Conservation (phyloP, 192 early-diverging fungal species). For the Umbelopsis vinacea region DNA sequence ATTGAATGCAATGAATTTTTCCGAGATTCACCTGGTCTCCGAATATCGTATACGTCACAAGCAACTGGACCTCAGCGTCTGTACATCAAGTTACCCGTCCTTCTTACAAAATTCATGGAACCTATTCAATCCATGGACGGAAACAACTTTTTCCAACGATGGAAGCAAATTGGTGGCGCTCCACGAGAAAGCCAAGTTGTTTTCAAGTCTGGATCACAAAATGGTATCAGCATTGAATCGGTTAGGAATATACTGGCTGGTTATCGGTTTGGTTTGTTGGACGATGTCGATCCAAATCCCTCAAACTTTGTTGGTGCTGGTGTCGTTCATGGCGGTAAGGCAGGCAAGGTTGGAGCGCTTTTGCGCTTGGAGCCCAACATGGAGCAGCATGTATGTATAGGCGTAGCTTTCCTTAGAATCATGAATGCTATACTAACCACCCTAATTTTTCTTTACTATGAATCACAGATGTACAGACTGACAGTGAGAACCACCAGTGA, state of each 20-base stretch:
- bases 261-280: slow-evolving; percentile 75
- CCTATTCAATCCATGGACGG: slow-evolving; percentile 73
- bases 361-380: slow-evolving; percentile 86
- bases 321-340: slow-evolving; percentile 73
- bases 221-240: slow-evolving; percentile 53
- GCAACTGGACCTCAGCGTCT: slow-evolving; percentile 40
- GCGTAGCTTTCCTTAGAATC: not conserved
- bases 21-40: slow-evolving; percentile 63
- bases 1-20: slow-evolving; percentile 73
- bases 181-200: slow-evolving; percentile 82
- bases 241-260: slow-evolving; percentile 64
- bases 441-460: not conserved
- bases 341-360: slow-evolving; percentile 90
- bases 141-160: slow-evolving; percentile 85
- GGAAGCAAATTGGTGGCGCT: slow-evolving; percentile 94
- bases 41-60: slow-evolving; percentile 71
- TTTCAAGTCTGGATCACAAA: slow-evolving; percentile 48
- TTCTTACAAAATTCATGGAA: slow-evolving; percentile 86
- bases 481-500: slow-evolving; percentile 91
- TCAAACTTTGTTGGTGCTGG: slow-evolving; percentile 90
- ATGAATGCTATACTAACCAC: not conserved
- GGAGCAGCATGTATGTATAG: slow-evolving; percentile 71
- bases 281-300: slow-evolving; percentile 86
- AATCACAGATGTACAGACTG: slow-evolving; percentile 78
- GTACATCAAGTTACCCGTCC: slow-evolving; percentile 79